Base-by-base conservation (phyloP, 2,329 filamentous ascomycete genomes). In the Alternaria sp. region DNA sequence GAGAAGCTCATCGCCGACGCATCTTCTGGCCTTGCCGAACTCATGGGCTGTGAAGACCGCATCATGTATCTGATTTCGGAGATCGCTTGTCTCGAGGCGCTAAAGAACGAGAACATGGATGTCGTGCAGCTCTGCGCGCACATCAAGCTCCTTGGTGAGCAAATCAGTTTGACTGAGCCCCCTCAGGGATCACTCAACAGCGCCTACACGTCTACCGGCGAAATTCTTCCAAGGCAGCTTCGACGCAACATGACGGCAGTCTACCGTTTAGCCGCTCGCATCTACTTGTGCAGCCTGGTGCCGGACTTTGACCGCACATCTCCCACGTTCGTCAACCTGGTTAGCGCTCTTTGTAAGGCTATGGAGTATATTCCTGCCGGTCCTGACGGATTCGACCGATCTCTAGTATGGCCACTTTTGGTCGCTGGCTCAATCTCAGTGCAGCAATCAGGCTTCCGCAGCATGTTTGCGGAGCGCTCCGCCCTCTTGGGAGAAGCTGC, bases 1-100 rank as follows among this genome's bases (percentile, higher is more conserved):
- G 90, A 95, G 78, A 97, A 97, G 85, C 92, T 97, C 78, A 87
- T 97, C 53, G 82, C 79, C 50, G 82, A 83, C 25, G 81, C 85
- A 6, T 81, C 83, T 3, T 91, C 92, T 10, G 95, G 95, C 11
- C 86, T 99, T 38, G 89, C 91, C 54, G 93, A 97, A 82, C 86
- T 98, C 53, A 98, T 98, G 94, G 95, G 95, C 69, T 98, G 95
- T 79, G 94, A 98, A 66, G 95, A 99, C 81, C 89, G 90, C 22
- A 91, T 98, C 80, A 97, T 99, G 93, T 98, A 97, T 79, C 85
- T 98, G 72, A 97, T 99, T 77, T 97, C 93, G 2, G 95, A 99
- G 81, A 97, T 98, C 72, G 92, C 94, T 56, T 98, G 95, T 80
- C 88, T 99, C 54, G 95, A 98, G 78, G 91, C 92, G 4, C 87